These are phyloP conservation scores for Lagenidium giganteum DNA, from an alignment of 352 stramenopile genomes.

Conservation along the genomic window DNA sequence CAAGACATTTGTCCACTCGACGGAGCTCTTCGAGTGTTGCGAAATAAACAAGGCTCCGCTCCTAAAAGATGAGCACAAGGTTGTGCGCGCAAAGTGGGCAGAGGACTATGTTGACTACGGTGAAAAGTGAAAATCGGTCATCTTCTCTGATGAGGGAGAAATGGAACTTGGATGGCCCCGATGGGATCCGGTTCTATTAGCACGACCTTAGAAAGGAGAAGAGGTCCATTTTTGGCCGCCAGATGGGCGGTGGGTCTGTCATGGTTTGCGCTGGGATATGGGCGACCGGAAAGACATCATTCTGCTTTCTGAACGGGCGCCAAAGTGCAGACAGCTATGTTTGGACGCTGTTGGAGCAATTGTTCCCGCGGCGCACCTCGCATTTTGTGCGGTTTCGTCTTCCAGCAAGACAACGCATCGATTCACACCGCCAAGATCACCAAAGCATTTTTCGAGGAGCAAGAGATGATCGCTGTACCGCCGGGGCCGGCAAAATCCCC, in stretches of 20 bases:
- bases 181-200: conserved; percentile 28
- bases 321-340: conserved; percentile 8
- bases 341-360: conserved; percentile 5
- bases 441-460: conserved; percentile 1
- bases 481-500: conserved; percentile 1
- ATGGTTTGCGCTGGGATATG: conserved; percentile 12
- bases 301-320: not conserved
- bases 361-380: conserved; percentile 8
- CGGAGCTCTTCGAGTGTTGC: conserved; percentile 14
- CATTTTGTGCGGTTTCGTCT: conserved; percentile 2
- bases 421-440: conserved; percentile 6
- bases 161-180: conserved; percentile 31
- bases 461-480: not conserved
- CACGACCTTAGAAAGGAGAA: conserved; percentile 1
- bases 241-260: conserved; percentile 1
- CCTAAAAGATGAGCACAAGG: no score
- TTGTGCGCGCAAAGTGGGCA: conserved; percentile 4
- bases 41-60: no score
- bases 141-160: conserved; percentile 44
- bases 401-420: conserved; percentile 9
- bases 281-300: conserved; percentile 1
- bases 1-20: no score
- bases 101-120: conserved; percentile 1
- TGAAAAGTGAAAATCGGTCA: conserved; percentile 17
- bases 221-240: not conserved